Evolutionary conservation across 1,284 basidiomycete species (phyloP), one percentile per base, ranked within the genome.

Genomic region (Grifola frondosa): DNA sequence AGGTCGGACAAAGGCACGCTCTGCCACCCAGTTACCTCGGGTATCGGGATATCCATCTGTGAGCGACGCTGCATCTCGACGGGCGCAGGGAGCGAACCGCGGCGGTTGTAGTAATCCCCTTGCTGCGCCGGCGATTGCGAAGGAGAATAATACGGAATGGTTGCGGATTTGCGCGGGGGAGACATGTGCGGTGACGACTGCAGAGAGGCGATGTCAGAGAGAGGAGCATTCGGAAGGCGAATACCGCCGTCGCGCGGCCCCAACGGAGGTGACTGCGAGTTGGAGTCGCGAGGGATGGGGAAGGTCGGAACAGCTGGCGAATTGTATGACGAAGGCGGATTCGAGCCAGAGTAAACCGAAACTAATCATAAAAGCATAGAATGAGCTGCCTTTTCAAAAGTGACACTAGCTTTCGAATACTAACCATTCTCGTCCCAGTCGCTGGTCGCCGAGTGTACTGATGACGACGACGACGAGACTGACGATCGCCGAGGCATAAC

Each of bases 361-460:
- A 81, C 84, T 84, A 59, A 15, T n/a, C n/a, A n/a, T n/a, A n/a
- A n/a, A n/a, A n/a, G n/a, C n/a, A n/a, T n/a, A n/a, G n/a, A n/a
- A n/a, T n/a, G n/a, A n/a, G n/a, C n/a, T n/a, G n/a, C n/a, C n/a
- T n/a, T n/a, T n/a, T n/a, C n/a, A n/a, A n/a, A n/a, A n/a, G n/a
- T n/a, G 9, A 28, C 13, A 22, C 36, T 44, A 22, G 33, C 24
- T 5, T 15, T n/a, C n/a, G n/a, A 23, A n/a, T 44, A 70, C 84
- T 62, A 59, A 86, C 85, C 73, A 69, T 68, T 78, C 60, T 87
- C 84, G 57, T 88, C 85, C 82, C 84, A 87, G 59, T 88, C 84
- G 52, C 83, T 85, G 49, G 59, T 60, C 23, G 69, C 68, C 28
- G 70, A 76, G 45, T 72, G 70, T 24, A 72, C 71, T 9, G 78